Evolutionary conservation across 495 filamentous ascomycete genomes (phyloP), one percentile per base, ranked within the genome.

Genomic region (Pyronema omphalodes): DNA sequence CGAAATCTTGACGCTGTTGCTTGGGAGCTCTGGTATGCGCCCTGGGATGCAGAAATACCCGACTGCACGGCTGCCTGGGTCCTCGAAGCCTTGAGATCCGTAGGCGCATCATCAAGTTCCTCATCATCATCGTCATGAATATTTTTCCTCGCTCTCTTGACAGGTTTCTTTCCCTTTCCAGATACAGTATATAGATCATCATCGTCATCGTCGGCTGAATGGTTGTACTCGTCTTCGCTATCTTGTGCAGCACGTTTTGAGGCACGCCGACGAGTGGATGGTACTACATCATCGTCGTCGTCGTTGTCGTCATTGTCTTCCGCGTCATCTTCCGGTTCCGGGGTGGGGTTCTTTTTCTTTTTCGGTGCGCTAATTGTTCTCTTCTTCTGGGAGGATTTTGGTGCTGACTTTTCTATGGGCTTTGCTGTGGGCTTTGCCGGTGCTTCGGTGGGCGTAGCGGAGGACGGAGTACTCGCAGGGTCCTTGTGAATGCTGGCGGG

Each of bases 161-260:
- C 56, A 39, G 23, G 55, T 43, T 46, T 66, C 58, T 55, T 60
- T 54, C 73, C 74, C 0, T 71, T 55, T 0, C 69, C 69, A 2
- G 56, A 62, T 3, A 70, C 64, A 18, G 70, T 19, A 36, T 54
- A 44, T 33, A 6, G 40, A 7, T 54, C 52, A 8, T 44, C 59
- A 3, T 44, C 40, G 75, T 35, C 40, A 35, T 53, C 54, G 17
- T 57, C 43, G 15, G 54, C 44, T 44, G 23, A 29, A 29, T 29
- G 23, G 23, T 29, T 29, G 23, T 29, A 29, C 5, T 67, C 58
- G 52, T 59, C 60, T 51, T 61, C 57, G 11, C 43, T 51, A 33
- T 55, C 59, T 9, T 52, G 53, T 23, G 58, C 19, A 11, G 49
- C 53, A 45, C 56, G 46, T 55, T 57, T 52, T 17, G 60, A 23